phyloP scores from a whole-genome alignment of 371 early-diverging fungal genomes.

The Mucor velutinosus region DNA sequence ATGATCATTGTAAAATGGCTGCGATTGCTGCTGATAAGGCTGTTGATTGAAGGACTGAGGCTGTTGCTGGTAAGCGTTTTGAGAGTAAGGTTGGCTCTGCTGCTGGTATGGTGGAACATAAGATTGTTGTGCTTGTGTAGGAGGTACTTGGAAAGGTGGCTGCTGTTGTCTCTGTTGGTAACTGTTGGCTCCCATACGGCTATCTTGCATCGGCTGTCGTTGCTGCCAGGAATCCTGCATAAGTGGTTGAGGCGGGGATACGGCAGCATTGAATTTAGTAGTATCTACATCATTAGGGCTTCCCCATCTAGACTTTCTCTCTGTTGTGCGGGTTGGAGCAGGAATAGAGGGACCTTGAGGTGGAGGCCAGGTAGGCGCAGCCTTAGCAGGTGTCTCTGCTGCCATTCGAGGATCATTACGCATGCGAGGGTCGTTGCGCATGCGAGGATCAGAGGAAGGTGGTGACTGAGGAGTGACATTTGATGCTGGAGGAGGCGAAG shows the following conservation, averaged over 20 bases:
- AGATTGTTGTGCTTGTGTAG: not conserved
- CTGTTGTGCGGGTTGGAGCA: not conserved
- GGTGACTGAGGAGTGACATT: conserved; percentile 12
- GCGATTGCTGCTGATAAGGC: not conserved
- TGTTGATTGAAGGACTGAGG: not conserved
- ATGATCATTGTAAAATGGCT: not conserved
- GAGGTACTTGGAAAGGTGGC: not conserved
- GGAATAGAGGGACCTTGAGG: conserved; percentile 25
- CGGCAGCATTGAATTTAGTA: not conserved
- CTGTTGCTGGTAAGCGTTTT: not conserved
- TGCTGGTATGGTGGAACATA: not conserved
- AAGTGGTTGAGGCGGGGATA: not conserved
- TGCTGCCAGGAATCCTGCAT: conserved; percentile 24
- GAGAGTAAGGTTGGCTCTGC: not conserved
- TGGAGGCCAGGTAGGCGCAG: conserved; percentile 21
- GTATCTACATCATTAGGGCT: not conserved
- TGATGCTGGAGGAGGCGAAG: conserved; percentile 10
- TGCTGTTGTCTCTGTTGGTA: not conserved
- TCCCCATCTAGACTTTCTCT: conserved; percentile 26
- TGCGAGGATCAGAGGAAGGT: conserved; percentile 7
- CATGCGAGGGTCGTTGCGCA: conserved; percentile 15
- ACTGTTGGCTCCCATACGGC: not conserved
- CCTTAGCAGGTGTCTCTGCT: not conserved
- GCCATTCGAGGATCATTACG: conserved; percentile 4
- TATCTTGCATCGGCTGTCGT: conserved; percentile 13